phyloP scores from a whole-genome alignment of 352 stramenopile species.

The Peronospora farinosa region DNA sequence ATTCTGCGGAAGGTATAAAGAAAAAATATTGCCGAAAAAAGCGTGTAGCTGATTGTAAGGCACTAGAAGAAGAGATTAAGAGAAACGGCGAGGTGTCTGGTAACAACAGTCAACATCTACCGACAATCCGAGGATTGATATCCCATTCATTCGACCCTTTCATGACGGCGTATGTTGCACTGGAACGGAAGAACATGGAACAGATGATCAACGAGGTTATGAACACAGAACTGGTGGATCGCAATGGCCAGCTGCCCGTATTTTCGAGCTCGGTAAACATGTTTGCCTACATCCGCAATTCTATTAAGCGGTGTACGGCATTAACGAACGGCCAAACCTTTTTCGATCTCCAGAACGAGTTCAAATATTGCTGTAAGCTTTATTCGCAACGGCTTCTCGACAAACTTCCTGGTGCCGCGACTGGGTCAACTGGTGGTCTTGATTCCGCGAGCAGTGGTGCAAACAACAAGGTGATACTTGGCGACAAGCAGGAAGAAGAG shows the following conservation, averaged over 20 bases:
- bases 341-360: constrained; percentile 94
- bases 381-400: constrained; percentile 73
- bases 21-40: constrained; percentile 73
- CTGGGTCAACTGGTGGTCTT: constrained; percentile 16
- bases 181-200: constrained; percentile 95
- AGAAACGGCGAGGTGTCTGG: constrained; percentile 44
- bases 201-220: constrained; percentile 88
- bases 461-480: constrained; percentile 52
- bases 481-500: constrained; percentile 90
- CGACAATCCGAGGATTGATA: constrained; percentile 77
- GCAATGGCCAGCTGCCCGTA: constrained; percentile 91
- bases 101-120: constrained; percentile 42
- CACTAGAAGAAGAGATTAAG: constrained; percentile 55
- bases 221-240: constrained; percentile 91
- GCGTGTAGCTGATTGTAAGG: constrained; percentile 55
- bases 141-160: constrained; percentile 95
- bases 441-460: constrained; percentile 21
- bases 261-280: constrained; percentile 96
- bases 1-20: constrained; percentile 71
- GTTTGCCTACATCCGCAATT: constrained; percentile 99
- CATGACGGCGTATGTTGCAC: constrained; percentile 94
- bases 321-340: constrained; percentile 97
- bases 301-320: constrained; percentile 94
- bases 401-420: constrained; percentile 51
- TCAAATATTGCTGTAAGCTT: constrained; percentile 73